These are phyloP conservation scores for Phytophthora rubi DNA, from an alignment of 352 stramenopile species.

Conservation along the genomic window DNA sequence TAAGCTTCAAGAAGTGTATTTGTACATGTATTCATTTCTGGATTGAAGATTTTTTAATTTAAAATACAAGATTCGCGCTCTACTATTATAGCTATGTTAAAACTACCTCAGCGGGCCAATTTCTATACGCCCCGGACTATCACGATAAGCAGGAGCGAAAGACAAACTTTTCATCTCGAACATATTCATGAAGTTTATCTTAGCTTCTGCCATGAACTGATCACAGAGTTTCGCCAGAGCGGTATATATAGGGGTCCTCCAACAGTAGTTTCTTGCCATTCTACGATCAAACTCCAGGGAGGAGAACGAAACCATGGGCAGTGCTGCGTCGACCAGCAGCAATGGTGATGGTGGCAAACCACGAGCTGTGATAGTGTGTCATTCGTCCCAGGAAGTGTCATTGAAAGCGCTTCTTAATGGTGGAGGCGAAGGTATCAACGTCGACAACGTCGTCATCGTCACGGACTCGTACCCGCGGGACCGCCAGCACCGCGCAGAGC, in stretches of 20 bases:
- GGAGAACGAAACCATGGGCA: conserved; percentile 11
- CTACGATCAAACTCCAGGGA: not conserved
- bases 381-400: conserved; percentile 23
- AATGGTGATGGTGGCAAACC: conserved; percentile 8
- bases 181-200: not conserved
- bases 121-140: too few relatives aligned
- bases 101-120: too few relatives aligned
- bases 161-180: too few relatives aligned
- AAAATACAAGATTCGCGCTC: too few relatives aligned
- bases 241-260: not conserved
- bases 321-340: conserved; percentile 23
- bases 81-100: too few relatives aligned
- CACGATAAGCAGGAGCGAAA: too few relatives aligned
- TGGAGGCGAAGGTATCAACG: not conserved
- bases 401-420: conserved; percentile 9
- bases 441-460: conserved; percentile 36
- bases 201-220: not conserved
- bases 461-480: conserved; percentile 49
- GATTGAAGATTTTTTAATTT: too few relatives aligned
- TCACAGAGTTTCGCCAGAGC: not conserved
- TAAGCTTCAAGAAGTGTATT: too few relatives aligned
- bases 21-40: too few relatives aligned
- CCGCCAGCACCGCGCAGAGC: conserved; percentile 33
- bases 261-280: not conserved
- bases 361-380: conserved; percentile 25